Percentiles rank a stretch among this genome's conserved stretches.
phyloP scores from a whole-genome alignment of 192 early-diverging fungal species.

The Coemansia sp. region DNA sequence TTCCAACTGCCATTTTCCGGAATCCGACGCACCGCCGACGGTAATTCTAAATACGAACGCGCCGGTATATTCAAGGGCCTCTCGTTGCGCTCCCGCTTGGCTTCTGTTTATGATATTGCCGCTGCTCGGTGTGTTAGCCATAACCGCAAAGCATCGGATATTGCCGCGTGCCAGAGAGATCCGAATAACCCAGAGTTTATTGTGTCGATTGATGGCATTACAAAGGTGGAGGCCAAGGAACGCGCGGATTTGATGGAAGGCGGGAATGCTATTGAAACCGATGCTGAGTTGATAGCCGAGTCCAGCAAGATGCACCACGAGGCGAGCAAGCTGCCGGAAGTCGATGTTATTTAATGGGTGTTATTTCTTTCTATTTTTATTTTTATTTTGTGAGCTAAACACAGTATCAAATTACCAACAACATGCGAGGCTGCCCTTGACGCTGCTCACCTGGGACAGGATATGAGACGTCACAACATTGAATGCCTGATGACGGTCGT shows the following conservation, averaged over 20 bases:
- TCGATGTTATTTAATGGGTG: background rate
- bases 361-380: background rate
- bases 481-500: no score
- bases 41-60: conserved; percentile 35
- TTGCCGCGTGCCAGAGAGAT: conserved; percentile 46
- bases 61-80: conserved; percentile 43
- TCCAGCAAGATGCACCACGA: conserved; percentile 1
- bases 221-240: conserved; percentile 7
- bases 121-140: conserved; percentile 43
- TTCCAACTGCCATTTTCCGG: conserved; percentile 38
- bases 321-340: background rate
- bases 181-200: conserved; percentile 48
- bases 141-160: conserved; percentile 18
- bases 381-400: background rate
- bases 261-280: background rate
- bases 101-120: conserved; percentile 28
- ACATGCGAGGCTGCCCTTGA: no score
- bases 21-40: conserved; percentile 33
- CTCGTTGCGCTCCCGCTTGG: conserved; percentile 28
- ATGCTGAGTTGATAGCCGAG: background rate
- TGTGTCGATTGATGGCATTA: conserved; percentile 34
- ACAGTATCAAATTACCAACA: background rate
- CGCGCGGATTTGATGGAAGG: background rate
- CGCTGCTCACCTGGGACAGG: no score
- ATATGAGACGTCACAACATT: no score